These are phyloP conservation scores for Saraca asoca DNA, from an alignment of 331 rosid genomes.

Conservation along the genomic window DNA sequence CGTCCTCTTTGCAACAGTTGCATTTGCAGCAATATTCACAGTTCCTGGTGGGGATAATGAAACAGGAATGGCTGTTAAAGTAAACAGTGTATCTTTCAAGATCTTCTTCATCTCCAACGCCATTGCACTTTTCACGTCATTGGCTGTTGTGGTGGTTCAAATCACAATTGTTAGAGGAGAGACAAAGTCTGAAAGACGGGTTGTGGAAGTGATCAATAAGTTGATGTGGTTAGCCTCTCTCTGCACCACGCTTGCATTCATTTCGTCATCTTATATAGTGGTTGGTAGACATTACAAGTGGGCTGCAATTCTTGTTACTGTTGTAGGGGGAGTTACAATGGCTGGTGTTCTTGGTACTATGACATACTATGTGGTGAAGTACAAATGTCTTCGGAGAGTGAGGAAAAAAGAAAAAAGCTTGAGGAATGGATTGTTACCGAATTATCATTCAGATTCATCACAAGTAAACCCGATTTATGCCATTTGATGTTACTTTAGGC, in stretches of 20 bases:
- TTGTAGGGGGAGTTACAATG: constrained; percentile 58
- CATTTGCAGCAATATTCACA: constrained; percentile 81
- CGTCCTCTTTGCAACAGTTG: constrained; percentile 81
- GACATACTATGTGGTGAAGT: constrained; percentile 78
- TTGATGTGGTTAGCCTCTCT: constrained; percentile 92
- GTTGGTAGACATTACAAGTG: constrained; percentile 65
- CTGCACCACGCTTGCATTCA: constrained; percentile 66
- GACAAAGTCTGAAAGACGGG: constrained; percentile 70
- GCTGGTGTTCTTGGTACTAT: constrained; percentile 68
- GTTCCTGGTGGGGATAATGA: constrained; percentile 76
- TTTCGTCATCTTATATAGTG: constrained; percentile 74
- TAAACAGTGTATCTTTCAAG: constrained; percentile 48
- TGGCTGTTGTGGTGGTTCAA: constrained; percentile 89
- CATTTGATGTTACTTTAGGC: constrained; percentile 45
- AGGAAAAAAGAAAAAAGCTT: constrained; percentile 64
- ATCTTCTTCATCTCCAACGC: constrained; percentile 74
- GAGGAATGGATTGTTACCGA: constrained; percentile 32
- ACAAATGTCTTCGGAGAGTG: constrained; percentile 50
- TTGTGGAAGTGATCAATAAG: constrained; percentile 79
- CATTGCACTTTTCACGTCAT: constrained; percentile 64
- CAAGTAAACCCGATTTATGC: constrained; percentile 72
- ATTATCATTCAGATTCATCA: constrained; percentile 49
- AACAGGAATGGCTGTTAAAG: constrained; percentile 58
- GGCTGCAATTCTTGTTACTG: constrained; percentile 74
- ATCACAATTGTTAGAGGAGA: constrained; percentile 89